Percentiles rank a stretch among this genome's conserved stretches.
Conservation (phyloP, 768 basidiomycete species). For the Boletus patriciae region DNA sequence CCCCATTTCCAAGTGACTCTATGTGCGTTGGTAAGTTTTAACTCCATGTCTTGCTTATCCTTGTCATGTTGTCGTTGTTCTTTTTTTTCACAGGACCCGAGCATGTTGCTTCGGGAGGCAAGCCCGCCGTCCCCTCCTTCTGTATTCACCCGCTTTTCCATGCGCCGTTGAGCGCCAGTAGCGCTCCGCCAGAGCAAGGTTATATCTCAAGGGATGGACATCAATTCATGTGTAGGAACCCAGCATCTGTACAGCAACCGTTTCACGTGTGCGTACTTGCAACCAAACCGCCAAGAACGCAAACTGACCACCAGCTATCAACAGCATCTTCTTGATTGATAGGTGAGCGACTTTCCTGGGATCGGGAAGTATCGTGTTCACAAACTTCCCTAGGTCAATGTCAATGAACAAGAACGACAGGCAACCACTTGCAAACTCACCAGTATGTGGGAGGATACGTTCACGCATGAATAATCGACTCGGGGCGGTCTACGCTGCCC, state of each 20-base stretch:
- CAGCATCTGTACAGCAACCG: slow-evolving; percentile 45
- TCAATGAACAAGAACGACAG: slow-evolving; percentile 49
- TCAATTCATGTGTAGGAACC: slow-evolving; percentile 52
- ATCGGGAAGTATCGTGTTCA: background rate
- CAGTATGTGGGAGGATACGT: slow-evolving; percentile 34
- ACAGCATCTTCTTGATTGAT: slow-evolving; percentile 25
- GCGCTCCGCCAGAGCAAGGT: slow-evolving; percentile 32
- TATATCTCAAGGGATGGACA: slow-evolving; percentile 60
- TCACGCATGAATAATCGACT: slow-evolving; percentile 46
- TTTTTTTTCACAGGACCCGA: slow-evolving; percentile 42
- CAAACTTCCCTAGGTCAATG: slow-evolving; percentile 38
- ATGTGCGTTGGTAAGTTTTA: slow-evolving; percentile 47
- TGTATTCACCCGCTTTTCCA: slow-evolving; percentile 60
- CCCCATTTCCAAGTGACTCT: slow-evolving; percentile 39
- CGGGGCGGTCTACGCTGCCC: slow-evolving; percentile 55
- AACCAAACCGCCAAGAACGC: background rate
- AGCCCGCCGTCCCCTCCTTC: slow-evolving; percentile 47
- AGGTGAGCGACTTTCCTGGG: slow-evolving; percentile 2
- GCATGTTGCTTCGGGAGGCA: slow-evolving; percentile 40
- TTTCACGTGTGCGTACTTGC: slow-evolving; percentile 55
- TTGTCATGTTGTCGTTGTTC: background rate
- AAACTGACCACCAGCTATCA: background rate
- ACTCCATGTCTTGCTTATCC: background rate
- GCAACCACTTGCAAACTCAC: slow-evolving; percentile 40
- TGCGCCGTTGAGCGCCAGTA: slow-evolving; percentile 27